These are phyloP conservation scores for Suhomyces wounanorum DNA, from an alignment of 1,139 yeast species.

Conservation along the genomic window DNA sequence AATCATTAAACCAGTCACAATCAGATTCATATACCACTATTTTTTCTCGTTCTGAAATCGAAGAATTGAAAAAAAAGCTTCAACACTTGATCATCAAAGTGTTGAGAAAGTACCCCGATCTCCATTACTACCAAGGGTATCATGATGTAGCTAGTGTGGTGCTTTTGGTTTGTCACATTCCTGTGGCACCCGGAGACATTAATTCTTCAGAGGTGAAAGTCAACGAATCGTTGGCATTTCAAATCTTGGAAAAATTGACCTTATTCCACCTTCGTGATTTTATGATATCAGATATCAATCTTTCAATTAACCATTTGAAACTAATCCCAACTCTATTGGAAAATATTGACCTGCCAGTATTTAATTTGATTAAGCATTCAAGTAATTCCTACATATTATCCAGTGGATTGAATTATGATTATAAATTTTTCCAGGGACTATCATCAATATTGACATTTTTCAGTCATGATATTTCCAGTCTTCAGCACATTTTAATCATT, in stretches of 20 bases:
- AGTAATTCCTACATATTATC: conserved; percentile 30
- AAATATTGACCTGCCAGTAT: conserved; percentile 52
- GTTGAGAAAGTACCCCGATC: conserved; percentile 58
- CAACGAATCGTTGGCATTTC: conserved; percentile 42
- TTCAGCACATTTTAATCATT: conserved; percentile 52
- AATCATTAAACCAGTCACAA: conserved; percentile 22
- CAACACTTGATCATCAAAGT: conserved; percentile 53
- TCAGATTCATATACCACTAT: conserved; percentile 38
- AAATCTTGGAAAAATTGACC: conserved; percentile 58
- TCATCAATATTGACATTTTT: conserved; percentile 78
- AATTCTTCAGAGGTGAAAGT: conserved; percentile 12
- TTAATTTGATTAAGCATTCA: conserved; percentile 46
- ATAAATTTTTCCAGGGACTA: conserved; percentile 59
- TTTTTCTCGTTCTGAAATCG: conserved; percentile 36
- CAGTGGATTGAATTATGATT: conserved; percentile 39
- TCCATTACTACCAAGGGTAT: conserved; percentile 87
- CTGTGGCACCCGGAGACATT: background rate
- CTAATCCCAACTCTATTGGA: conserved; percentile 65
- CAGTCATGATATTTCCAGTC: conserved; percentile 66
- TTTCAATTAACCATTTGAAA: conserved; percentile 64
- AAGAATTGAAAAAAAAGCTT: conserved; percentile 42
- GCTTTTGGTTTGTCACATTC: conserved; percentile 50
- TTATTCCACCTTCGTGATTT: conserved; percentile 75
- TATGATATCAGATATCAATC: conserved; percentile 70
- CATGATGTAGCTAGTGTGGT: conserved; percentile 82